These are phyloP conservation scores for Stephanodiscus triporus DNA, from an alignment of 108 stramenopile species.

Conservation along the genomic window DNA sequence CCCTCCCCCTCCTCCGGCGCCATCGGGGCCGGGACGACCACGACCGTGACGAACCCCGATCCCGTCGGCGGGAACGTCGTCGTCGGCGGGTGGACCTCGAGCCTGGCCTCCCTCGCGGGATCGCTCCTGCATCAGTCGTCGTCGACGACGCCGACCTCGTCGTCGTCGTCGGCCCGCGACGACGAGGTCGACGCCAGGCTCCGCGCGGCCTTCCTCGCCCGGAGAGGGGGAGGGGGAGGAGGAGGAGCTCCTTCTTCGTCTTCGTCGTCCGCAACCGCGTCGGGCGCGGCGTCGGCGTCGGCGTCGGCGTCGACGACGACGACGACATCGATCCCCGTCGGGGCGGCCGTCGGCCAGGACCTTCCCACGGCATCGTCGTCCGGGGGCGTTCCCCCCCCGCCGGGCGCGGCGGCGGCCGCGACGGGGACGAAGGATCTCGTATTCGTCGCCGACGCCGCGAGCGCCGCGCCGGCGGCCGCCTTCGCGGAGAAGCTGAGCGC, in stretches of 20 bases:
- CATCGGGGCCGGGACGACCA: not conserved
- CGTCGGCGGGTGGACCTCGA: not conserved
- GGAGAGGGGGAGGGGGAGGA: no score
- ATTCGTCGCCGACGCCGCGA: constrained; percentile 2
- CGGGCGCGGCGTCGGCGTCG: not conserved
- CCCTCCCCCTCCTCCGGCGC: no score
- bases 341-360: no score
- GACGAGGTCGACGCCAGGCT: not conserved
- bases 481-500: constrained; percentile 41
- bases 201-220: not conserved
- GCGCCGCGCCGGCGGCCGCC: constrained; percentile 1
- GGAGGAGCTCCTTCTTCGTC: no score
- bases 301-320: not conserved
- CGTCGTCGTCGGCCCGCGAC: not conserved
- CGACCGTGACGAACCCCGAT: not conserved
- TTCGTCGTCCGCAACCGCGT: no score
- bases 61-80: not conserved
- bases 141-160: no score
- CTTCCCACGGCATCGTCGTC: not conserved
- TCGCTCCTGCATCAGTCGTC: not conserved
- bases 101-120: not conserved
- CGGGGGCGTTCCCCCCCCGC: not conserved
- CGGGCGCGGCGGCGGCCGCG: not conserved
- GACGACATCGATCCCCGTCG: no score
- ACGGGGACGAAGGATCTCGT: no score